Evolutionary conservation across 768 basidiomycete genomes (phyloP), one percentile per base, ranked within the genome.

Genomic region (Rhodosporidiobolus odoratus): DNA sequence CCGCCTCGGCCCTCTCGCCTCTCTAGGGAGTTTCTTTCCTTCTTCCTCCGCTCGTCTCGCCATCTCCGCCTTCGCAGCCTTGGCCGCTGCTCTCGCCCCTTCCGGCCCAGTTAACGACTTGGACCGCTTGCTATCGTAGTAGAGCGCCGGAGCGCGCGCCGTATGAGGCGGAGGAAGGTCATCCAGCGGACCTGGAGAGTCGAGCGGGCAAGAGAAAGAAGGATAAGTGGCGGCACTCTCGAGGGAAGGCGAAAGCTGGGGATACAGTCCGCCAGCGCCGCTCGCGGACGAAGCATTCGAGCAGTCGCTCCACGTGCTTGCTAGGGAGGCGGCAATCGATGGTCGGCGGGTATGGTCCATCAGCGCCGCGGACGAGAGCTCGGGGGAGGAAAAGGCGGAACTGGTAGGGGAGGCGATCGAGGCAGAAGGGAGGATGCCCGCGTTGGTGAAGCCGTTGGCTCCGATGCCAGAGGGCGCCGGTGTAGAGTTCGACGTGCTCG

Each of bases 1-100:
- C 35, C 47, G 35, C 61, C 72, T 35, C 10, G 61, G 57, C 6
- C 68, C 65, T 27, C 41, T 54, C 41, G 68, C 68, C 52, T 64
- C 59, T 32, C 35, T 48, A 0, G 72, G 72, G 37, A 73, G 30
- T 16, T 19, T 34, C 45, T 61, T 50, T 9, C 65, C 68, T 34
- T 62, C 65, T 37, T 70, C 73, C 35, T 53, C 58, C 9, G 73
- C 73, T 4, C 73, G 21, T 32, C 3, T 9, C 47, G 65, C 40
- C 27, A 65, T 62, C 48, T 62, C 73, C 43, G 69, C 73, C 45
- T 62, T n/a, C 34, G 73, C 73, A 1, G 65, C 66, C 48, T 70
- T 69, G 19, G 73, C 73, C 2, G 73, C 73, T 10, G 68, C 68
- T 15, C 66, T 59, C 0, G 73, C 73, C 1, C 65, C 73, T 32